These are phyloP conservation scores for Immersiporthe knoxdaviesiana DNA, from an alignment of 2,329 filamentous ascomycete species.

Conservation along the genomic window DNA sequence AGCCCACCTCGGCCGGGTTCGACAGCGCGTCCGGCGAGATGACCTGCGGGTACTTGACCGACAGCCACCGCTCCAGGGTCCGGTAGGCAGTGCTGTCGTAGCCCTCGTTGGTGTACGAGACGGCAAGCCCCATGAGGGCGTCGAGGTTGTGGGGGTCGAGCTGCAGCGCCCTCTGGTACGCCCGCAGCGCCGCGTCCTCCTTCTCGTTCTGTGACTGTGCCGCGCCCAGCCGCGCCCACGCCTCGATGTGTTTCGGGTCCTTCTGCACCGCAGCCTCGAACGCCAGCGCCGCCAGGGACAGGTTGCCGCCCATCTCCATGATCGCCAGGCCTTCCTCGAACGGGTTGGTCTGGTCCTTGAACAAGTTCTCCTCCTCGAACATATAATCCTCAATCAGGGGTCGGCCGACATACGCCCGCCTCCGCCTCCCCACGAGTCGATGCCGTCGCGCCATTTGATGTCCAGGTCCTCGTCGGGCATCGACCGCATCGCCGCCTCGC, in stretches of 20 bases:
- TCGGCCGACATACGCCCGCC: constrained; percentile 66
- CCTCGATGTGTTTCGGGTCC: constrained; percentile 82
- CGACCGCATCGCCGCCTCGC: constrained; percentile 70
- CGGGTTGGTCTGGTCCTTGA: constrained; percentile 77
- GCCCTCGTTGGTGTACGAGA: constrained; percentile 98
- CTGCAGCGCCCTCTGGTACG: constrained; percentile 87
- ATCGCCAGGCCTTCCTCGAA: constrained; percentile 94
- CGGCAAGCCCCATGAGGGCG: constrained; percentile 91
- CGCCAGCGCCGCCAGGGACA: constrained; percentile 88
- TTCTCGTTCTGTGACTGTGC: constrained; percentile 99
- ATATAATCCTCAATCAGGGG: constrained; percentile 83
- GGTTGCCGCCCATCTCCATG: constrained; percentile 89
- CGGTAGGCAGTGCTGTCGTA: constrained; percentile 97
- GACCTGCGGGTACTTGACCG: constrained; percentile 89
- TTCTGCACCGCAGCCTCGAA: constrained; percentile 96
- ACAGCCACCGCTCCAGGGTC: constrained; percentile 94
- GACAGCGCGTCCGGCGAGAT: constrained; percentile 73
- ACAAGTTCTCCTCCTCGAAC: constrained; percentile 93
- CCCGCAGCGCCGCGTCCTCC: constrained; percentile 92
- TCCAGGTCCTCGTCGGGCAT: constrained; percentile 68
- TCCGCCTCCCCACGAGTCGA: constrained; percentile 71
- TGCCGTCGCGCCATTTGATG: constrained; percentile 48
- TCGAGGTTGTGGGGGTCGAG: constrained; percentile 84
- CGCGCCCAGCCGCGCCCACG: constrained; percentile 89
- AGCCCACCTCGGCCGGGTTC: constrained; percentile 81